Conservation (phyloP, 768 basidiomycete genomes). For the Postia placenta region DNA sequence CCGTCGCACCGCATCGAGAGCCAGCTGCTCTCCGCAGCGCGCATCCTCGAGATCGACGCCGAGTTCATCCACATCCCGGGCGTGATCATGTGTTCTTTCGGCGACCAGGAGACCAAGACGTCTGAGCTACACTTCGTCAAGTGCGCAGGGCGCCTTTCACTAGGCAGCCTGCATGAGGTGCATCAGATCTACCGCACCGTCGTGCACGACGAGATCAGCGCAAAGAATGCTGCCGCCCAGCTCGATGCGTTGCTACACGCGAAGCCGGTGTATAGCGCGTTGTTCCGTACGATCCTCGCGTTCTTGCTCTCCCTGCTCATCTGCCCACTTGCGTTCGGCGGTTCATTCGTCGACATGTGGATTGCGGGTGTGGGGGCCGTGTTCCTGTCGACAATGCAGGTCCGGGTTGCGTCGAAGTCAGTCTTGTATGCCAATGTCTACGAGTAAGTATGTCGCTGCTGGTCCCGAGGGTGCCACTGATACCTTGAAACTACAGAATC, state of each 20-base stretch:
- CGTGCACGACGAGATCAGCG: slow-evolving; percentile 89
- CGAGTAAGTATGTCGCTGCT: slow-evolving; percentile 50
- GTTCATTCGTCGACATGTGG: slow-evolving; percentile 81
- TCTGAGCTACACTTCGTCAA: slow-evolving; percentile 89
- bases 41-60: slow-evolving; percentile 85
- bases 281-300: slow-evolving; percentile 60
- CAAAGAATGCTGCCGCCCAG: slow-evolving; percentile 61
- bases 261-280: slow-evolving; percentile 56
- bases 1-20: slow-evolving; percentile 93
- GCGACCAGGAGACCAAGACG: slow-evolving; percentile 83
- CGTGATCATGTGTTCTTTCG: slow-evolving; percentile 83
- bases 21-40: slow-evolving; percentile 82
- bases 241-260: slow-evolving; percentile 59
- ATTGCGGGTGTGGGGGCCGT: slow-evolving; percentile 68
- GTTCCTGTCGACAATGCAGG: slow-evolving; percentile 63
- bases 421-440: slow-evolving; percentile 86
- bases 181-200: slow-evolving; percentile 83
- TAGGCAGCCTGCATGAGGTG: slow-evolving; percentile 80
- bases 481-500: slow-evolving; percentile 44
- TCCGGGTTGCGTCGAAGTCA: slow-evolving; percentile 68
- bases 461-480: background rate
- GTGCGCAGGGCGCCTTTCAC: slow-evolving; percentile 66
- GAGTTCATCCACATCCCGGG: slow-evolving; percentile 85
- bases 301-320: slow-evolving; percentile 72
- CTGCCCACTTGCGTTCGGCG: slow-evolving; percentile 81